These are phyloP conservation scores for Eutypa lata DNA, from an alignment of 2,329 filamentous ascomycete genomes.

Conservation along the genomic window DNA sequence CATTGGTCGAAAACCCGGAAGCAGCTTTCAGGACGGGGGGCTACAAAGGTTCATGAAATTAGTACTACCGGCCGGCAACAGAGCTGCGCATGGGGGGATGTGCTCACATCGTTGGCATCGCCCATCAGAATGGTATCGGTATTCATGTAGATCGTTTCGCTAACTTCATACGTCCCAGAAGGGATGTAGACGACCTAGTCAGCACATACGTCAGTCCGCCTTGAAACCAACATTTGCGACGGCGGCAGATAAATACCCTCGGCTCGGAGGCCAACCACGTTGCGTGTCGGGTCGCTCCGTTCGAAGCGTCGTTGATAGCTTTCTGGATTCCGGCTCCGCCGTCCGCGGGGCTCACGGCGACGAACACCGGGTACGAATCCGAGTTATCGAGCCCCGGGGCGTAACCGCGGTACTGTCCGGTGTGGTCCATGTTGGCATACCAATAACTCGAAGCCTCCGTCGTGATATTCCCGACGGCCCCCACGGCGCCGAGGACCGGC, in stretches of 20 bases:
- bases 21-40: constrained; percentile 40
- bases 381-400: constrained; percentile 39
- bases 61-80: not conserved
- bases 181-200: constrained; percentile 40
- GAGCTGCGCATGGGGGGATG: too few species aligned
- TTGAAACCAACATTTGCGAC: not conserved
- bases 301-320: constrained; percentile 35
- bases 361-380: constrained; percentile 35
- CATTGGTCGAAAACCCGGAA: constrained; percentile 28
- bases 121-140: constrained; percentile 45
- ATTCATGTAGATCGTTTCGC: constrained; percentile 37
- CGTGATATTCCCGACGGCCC: not conserved
- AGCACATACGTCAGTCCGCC: constrained; percentile 4
- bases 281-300: constrained; percentile 29
- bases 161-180: constrained; percentile 38
- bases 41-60: constrained; percentile 15
- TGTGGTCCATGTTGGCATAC: constrained; percentile 42
- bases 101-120: constrained; percentile 37
- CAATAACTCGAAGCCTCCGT: constrained; percentile 29
- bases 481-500: not conserved
- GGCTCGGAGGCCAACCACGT: constrained; percentile 41
- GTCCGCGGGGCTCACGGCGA: constrained; percentile 34
- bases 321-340: constrained; percentile 32
- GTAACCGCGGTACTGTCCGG: constrained; percentile 31
- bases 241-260: constrained; percentile 21